These are phyloP conservation scores for Nicotiana tabacum DNA, from an alignment of 257 asterid genomes.

Conservation along the genomic window DNA sequence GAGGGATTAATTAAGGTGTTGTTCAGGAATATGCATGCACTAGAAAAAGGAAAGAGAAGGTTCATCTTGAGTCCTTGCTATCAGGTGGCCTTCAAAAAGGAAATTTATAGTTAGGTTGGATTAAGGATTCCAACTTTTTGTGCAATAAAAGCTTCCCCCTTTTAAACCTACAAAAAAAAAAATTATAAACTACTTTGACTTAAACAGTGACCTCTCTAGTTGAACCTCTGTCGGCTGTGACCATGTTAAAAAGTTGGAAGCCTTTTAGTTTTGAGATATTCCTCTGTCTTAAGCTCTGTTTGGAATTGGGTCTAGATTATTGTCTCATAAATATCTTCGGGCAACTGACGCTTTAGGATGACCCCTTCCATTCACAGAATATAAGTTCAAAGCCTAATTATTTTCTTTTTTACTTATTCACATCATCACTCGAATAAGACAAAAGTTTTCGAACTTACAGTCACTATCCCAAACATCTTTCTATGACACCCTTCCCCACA, in stretches of 20 bases:
- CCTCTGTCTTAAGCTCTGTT: too few relatives aligned
- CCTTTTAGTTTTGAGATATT: background rate
- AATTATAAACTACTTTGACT: background rate
- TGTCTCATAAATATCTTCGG: too few relatives aligned
- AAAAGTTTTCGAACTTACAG: too few relatives aligned
- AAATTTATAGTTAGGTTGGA: background rate
- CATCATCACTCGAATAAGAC: too few relatives aligned
- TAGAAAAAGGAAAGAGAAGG: background rate
- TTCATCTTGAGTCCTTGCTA: background rate
- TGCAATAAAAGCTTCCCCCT: background rate
- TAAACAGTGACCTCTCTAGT: background rate
- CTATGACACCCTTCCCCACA: too few relatives aligned
- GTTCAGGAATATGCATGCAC: background rate
- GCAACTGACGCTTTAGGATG: too few relatives aligned
- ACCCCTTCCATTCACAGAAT: too few relatives aligned
- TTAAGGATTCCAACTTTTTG: conserved; percentile 1
- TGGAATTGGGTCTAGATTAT: too few relatives aligned
- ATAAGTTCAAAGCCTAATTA: too few relatives aligned
- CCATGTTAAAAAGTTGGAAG: background rate
- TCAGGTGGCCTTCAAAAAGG: conserved; percentile 4
- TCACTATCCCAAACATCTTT: too few relatives aligned
- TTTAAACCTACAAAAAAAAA: background rate
- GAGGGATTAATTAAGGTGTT: background rate
- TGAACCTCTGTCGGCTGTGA: background rate
- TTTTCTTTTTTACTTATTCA: too few relatives aligned